A percentile compares a stretch with the other conserved stretches of the same genome.
These are phyloP conservation scores for Boletus fagicola DNA, from an alignment of 768 basidiomycete species.

Conservation along the genomic window DNA sequence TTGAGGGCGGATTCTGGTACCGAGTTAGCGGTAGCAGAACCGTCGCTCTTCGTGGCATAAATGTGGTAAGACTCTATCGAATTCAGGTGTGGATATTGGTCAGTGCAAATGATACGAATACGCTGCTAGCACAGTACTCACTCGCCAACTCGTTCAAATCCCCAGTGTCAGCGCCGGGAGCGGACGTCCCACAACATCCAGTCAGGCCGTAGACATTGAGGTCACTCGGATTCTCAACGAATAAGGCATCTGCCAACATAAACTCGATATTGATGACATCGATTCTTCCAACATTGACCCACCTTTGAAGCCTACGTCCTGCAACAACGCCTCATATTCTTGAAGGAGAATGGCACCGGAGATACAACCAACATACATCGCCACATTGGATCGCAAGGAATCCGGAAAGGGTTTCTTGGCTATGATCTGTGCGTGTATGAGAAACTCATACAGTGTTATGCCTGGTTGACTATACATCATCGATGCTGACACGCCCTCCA, in stretches of 20 bases:
- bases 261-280: not conserved
- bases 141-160: conserved; percentile 47
- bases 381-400: conserved; percentile 40
- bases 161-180: conserved; percentile 15
- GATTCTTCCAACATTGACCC: not conserved
- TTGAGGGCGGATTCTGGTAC: conserved; percentile 28
- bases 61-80: conserved; percentile 47
- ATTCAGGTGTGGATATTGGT: not conserved
- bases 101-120: not conserved
- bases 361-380: conserved; percentile 45
- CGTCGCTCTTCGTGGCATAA: conserved; percentile 39
- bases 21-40: not conserved
- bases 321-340: conserved; percentile 39
- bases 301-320: conserved; percentile 44
- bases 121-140: conserved; percentile 21
- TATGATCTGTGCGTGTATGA: conserved; percentile 37
- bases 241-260: conserved; percentile 36
- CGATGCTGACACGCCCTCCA: conserved; percentile 52
- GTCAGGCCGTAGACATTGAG: conserved; percentile 36
- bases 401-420: conserved; percentile 46
- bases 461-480: conserved; percentile 42
- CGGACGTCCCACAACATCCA: conserved; percentile 7
- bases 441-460: not conserved
- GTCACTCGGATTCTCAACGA: conserved; percentile 43
- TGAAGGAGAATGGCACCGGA: conserved; percentile 42